A percentile compares a stretch with the other conserved stretches of the same genome.
Conservation (phyloP, 176 grass and related monocot genomes). For the Bothriochloa decipiens region DNA sequence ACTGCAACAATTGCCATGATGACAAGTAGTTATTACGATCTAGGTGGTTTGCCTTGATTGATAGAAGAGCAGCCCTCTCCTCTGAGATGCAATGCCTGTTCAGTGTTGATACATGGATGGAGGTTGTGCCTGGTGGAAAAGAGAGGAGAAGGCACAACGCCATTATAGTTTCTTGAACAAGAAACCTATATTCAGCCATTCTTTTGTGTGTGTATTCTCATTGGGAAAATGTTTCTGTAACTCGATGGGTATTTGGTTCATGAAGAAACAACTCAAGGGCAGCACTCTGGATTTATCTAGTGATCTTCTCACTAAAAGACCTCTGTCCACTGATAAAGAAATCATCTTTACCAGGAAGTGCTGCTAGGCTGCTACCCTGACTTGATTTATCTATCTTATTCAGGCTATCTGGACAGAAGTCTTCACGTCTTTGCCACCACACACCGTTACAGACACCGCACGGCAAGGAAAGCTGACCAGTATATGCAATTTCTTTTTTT, state of each 20-base stretch:
- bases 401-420: neutral
- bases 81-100: slow-evolving; percentile 20
- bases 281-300: slow-evolving; percentile 32
- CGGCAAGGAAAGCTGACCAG: neutral
- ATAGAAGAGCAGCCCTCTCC: slow-evolving; percentile 34
- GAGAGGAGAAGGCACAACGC: slow-evolving; percentile 3
- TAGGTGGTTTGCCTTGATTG: slow-evolving; percentile 37
- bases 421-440: neutral
- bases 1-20: slow-evolving; percentile 51
- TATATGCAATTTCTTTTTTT: no score
- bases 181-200: neutral
- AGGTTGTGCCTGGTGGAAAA: neutral
- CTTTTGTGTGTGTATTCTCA: neutral
- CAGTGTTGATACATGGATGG: neutral
- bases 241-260: neutral
- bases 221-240: neutral
- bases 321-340: neutral
- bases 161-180: slow-evolving; percentile 6
- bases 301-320: neutral
- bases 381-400: neutral
- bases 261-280: neutral
- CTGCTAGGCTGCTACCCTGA: no score
- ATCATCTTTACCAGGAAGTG: neutral
- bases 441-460: neutral
- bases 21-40: slow-evolving; percentile 22